Conservation (phyloP, 2,329 filamentous ascomycete genomes). For the Cephalotrichum gorgonifer region DNA sequence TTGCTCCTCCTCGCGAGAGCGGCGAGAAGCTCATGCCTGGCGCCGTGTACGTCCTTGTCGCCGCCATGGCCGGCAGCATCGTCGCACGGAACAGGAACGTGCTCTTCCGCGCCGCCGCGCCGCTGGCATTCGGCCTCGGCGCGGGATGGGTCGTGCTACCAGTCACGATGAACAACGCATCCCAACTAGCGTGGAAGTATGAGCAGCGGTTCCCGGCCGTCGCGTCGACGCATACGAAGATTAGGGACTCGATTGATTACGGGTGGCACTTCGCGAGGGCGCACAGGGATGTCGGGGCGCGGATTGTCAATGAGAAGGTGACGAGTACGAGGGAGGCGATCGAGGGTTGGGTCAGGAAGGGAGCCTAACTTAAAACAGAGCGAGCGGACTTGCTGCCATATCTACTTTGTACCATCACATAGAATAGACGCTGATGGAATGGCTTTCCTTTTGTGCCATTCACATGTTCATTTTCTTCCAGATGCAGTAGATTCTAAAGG, state of each 20-base stretch:
- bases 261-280: constrained; percentile 65
- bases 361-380: constrained; percentile 50
- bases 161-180: constrained; percentile 81
- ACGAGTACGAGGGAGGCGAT: constrained; percentile 63
- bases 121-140: constrained; percentile 68
- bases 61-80: constrained; percentile 91
- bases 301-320: constrained; percentile 73
- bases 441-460: neutral
- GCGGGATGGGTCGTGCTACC: constrained; percentile 81
- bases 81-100: constrained; percentile 80
- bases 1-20: constrained; percentile 76
- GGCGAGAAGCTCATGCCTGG: constrained; percentile 87
- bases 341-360: constrained; percentile 87
- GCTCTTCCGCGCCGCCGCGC: constrained; percentile 65
- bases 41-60: constrained; percentile 82
- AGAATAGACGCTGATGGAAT: constrained; percentile 8
- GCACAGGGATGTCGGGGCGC: constrained; percentile 59
- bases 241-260: constrained; percentile 58
- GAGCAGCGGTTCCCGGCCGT: constrained; percentile 81
- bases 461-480: neutral
- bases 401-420: constrained; percentile 8
- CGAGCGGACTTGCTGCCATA: neutral
- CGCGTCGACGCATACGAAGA: constrained; percentile 67
- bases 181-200: constrained; percentile 80
- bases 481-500: neutral